Evolutionary conservation across 257 asterid genomes (phyloP), one percentile per base, ranked within the genome.

Genomic region (Scutellaria baicalensis): DNA sequence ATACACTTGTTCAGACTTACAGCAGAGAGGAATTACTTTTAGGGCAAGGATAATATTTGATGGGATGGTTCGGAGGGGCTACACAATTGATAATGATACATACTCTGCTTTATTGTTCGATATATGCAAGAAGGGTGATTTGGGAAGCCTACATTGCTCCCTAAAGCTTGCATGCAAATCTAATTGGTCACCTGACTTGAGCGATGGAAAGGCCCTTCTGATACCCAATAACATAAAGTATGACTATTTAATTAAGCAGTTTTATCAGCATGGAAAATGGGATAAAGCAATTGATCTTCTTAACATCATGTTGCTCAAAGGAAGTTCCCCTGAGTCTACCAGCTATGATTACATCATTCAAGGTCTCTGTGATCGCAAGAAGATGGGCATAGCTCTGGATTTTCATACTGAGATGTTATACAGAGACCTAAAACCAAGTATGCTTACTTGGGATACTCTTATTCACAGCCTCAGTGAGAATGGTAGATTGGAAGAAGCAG

Each of bases 381-480:
- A 79, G 23, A 36, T 86, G 70, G 91, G 88, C 36, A 11, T 18
- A 48, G 95, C 96, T 36, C 75, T 89, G 65, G 89, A 84, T 79
- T 85, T 83, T 66, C 87, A 82, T 17, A 27, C 88, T 8, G 99
- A 94, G 87, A 93, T 93, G 99, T 9, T 84, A 64, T 69, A 62
- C 39, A 80, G 88, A 75, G 79, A 70, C 55, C 72, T 82, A 17
- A 80, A 59, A 65, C 93, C 97, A 11, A 77, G 88, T 68, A 59
- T 52, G 64, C 48, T 44, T 21, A 84, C 96, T 9, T 86, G 85
- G 93, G 82, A 71, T 16, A 20, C 21, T 47, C 89, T 94, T 47
- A 73, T 87, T 69, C 59, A 66, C 39, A 18, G 82, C 7, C 67
- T 87, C 63, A 42, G 84, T 59, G 85, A 75, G 51, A 50, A 16